Base-by-base conservation (phyloP, 2,329 filamentous ascomycete genomes). In the Beauveria sp. region DNA sequence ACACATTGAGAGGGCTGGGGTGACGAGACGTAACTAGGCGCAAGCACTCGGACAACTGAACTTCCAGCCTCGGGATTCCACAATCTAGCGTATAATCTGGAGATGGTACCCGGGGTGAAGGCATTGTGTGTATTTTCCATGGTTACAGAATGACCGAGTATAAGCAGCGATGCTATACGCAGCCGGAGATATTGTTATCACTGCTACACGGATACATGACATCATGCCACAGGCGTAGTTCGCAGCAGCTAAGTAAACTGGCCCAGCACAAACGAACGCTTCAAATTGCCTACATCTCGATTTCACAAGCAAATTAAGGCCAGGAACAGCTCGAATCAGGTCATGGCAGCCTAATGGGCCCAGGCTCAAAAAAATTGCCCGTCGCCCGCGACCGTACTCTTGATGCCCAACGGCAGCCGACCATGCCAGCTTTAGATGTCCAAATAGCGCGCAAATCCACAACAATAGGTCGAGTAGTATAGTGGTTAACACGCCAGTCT, bases 401-500 rank as follows among this genome's bases (percentile, higher is more conserved):
- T 42, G 55, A 50, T 58, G 55, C 55, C 55, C 30, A 42, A 58
- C 46, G 8, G 10, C 43, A 18, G 26, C 18, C 9, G 8, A 10
- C 20, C 8, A n/a, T 18, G 40, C 52, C 34, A 53, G n/a, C 34
- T 20, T 38, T 46, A 53, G 18, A 14, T 7, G 1, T 8, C 26
- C 12, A 16, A 30, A 52, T 60, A 60, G 26, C 46, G 47, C 26
- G 9, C 9, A 12, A 18, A 10, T 52, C 53, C 40, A 28, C 50
- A 38, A n/a, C 47, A 24, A 47, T 10, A 56, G 62, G 65, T 65
- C 63, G 61, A 63, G 61, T 66, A 61, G 65, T 63, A 63, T 64
- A 66, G 63, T 65, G 65, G 65, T 61, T 66, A 66, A 65, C 63
- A 63, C 65, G 62, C 58, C 63, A 63, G 62, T 63, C 62, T 66